Conservation (phyloP, 1,284 basidiomycete species). For the Pseudozyma sp. region DNA sequence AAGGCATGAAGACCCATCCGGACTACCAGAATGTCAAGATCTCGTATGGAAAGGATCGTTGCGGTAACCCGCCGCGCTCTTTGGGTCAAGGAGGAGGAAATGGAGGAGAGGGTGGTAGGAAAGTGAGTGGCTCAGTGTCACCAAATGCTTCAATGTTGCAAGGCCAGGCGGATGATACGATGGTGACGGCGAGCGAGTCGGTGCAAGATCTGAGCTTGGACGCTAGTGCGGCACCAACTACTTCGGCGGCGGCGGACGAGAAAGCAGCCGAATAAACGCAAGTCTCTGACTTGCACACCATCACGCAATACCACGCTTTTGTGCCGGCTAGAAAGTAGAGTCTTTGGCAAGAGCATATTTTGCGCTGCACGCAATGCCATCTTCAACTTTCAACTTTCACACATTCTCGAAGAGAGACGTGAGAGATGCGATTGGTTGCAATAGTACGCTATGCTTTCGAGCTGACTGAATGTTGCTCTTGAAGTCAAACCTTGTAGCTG, state of each 20-base stretch:
- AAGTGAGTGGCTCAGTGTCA: slow-evolving; percentile 40
- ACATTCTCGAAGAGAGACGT: too few relatives aligned
- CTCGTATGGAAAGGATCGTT: slow-evolving; percentile 66
- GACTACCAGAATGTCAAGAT: slow-evolving; percentile 67
- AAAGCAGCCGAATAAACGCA: slow-evolving; percentile 14
- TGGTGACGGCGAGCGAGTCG: slow-evolving; percentile 53
- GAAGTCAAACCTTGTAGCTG: too few relatives aligned
- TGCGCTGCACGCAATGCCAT: too few relatives aligned
- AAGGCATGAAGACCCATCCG: slow-evolving; percentile 66
- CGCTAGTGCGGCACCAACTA: slow-evolving; percentile 8
- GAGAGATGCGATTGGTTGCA: too few relatives aligned
- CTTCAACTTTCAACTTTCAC: too few relatives aligned
- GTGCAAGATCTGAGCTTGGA: slow-evolving; percentile 40
- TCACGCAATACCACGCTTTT: too few relatives aligned
- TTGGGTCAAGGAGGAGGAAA: slow-evolving; percentile 25
- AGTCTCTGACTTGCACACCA: too few relatives aligned
- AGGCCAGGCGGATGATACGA: slow-evolving; percentile 43
- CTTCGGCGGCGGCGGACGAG: slow-evolving; percentile 8
- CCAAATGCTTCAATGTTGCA: slow-evolving; percentile 29
- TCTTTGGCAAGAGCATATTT: too few relatives aligned
- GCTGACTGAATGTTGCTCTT: too few relatives aligned
- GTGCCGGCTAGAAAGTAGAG: background rate
- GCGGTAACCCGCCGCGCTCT: slow-evolving; percentile 62
- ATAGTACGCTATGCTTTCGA: too few relatives aligned
- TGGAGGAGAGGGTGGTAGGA: slow-evolving; percentile 22